A percentile compares a stretch with the other conserved stretches of the same genome.
Evolutionary conservation across 208 protist species (phyloP).

Genomic region (Trichomonas vaginalis): DNA sequence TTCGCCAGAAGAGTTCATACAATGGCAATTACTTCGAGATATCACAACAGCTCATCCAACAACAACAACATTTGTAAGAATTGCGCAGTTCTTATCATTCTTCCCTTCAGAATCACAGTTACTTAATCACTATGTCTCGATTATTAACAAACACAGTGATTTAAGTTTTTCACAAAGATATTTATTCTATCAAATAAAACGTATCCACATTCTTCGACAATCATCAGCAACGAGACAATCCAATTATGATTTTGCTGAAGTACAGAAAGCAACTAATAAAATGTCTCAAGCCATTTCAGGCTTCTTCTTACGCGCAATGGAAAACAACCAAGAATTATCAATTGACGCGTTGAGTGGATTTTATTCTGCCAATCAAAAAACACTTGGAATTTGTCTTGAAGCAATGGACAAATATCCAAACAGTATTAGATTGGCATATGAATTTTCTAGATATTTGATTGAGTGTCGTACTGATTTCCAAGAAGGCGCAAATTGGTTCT

Average conservation of each 20-base stretch:
- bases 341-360: not conserved
- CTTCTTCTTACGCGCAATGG: not conserved
- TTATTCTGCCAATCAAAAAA: not conserved
- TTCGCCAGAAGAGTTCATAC: not conserved
- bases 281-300: not conserved
- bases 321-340: not conserved
- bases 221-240: not conserved
- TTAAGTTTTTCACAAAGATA: not conserved
- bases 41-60: not conserved
- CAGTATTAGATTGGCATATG: not conserved
- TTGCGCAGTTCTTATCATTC: not conserved
- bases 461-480: not conserved
- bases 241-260: not conserved
- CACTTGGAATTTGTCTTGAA: not conserved
- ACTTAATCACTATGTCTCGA: not conserved
- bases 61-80: not conserved
- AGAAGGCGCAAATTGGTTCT: not conserved
- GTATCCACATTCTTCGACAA: not conserved
- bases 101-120: not conserved
- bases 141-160: not conserved
- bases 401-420: slow-evolving; percentile 6
- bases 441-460: not conserved
- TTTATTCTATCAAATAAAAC: not conserved
- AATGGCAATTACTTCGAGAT: not conserved
- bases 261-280: not conserved